These are phyloP conservation scores for Ambrosiella cleistominuta DNA, from an alignment of 2,329 filamentous ascomycete species.

Conservation along the genomic window DNA sequence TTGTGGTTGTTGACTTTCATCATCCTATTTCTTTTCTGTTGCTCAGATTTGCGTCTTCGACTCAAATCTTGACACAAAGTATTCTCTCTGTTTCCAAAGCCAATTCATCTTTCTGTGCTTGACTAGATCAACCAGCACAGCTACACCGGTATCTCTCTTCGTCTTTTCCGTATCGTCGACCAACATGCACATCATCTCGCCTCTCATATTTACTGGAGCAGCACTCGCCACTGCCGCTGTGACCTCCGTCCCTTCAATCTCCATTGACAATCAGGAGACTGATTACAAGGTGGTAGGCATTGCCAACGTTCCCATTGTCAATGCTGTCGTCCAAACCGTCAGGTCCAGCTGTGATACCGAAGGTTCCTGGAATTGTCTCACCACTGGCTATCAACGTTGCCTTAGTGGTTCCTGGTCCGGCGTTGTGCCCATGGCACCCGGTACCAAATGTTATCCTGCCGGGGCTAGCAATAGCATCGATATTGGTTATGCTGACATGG, in stretches of 20 bases:
- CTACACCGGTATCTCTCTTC: too few relatives aligned
- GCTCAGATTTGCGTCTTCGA: too few relatives aligned
- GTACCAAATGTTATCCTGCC: slow-evolving; percentile 28
- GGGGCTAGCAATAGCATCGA: slow-evolving; percentile 26
- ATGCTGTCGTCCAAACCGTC: slow-evolving; percentile 17
- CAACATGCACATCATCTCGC: too few relatives aligned
- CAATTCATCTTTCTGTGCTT: too few relatives aligned
- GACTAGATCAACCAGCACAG: too few relatives aligned
- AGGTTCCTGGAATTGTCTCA: slow-evolving; percentile 39
- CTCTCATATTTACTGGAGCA: too few relatives aligned
- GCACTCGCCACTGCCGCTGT: not conserved
- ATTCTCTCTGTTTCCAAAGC: too few relatives aligned
- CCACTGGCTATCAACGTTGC: slow-evolving; percentile 31
- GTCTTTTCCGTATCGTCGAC: too few relatives aligned
- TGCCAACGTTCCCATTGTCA: not conserved
- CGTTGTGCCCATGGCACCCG: slow-evolving; percentile 26
- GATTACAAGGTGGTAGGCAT: not conserved
- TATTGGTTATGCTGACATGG: slow-evolving; percentile 15
- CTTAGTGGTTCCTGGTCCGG: slow-evolving; percentile 29
- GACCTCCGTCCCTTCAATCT: not conserved
- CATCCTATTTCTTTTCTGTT: too few relatives aligned
- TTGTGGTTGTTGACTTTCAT: too few relatives aligned
- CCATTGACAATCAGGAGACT: not conserved
- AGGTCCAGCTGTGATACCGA: slow-evolving; percentile 28
- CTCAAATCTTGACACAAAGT: too few relatives aligned